Evolutionary conservation across 2,329 filamentous ascomycete genomes (phyloP), one percentile per base, ranked within the genome.

Genomic region (Diplodia intermedia): DNA sequence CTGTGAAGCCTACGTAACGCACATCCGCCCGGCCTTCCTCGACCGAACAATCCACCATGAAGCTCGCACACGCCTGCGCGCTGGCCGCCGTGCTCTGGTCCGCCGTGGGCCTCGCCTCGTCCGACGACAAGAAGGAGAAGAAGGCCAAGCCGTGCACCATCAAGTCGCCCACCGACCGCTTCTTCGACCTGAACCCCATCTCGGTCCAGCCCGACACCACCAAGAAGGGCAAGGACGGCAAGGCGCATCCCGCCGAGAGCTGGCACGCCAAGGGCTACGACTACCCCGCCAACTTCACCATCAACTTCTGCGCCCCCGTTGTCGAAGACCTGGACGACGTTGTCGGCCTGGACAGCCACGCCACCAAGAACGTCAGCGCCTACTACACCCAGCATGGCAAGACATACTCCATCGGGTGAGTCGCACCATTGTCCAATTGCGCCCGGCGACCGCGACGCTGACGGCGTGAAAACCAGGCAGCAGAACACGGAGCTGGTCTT

Each of bases 291-390:
- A 94, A 94, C 81, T 95, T 95, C 75, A 94, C 91, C 1, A 76
- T 94, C 73, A 95, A 95, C 80, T 89, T 95, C 73, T 95, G 92
- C 81, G 89, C 85, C 43, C 84, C 91, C 1, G 90, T 94, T n/a
- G 85, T 93, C 18, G 87, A 91, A 72, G 82, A 86, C 18, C 82
- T 91, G 23, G 81, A 85, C 53, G 82, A 88, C 70, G 86, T 91
- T 11, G 84, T 86, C 12, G 91, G 89, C n/a, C 78, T 94, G 50
- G 84, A 88, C 54, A 83, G 86, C 78, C 76, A 77, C 67, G 73
- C 83, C 57, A 92, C 89, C 89, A 82, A 82, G 79, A 94, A 94
- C 73, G 87, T 94, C 72, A 93, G 90, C 82, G 92, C 91, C 23
- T 94, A 89, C 75, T 95, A 94, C 76, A 84, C 86, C 75, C 82